These are phyloP conservation scores for Stemphylium lycopersici DNA, from an alignment of 2,329 filamentous ascomycete genomes.

Conservation along the genomic window DNA sequence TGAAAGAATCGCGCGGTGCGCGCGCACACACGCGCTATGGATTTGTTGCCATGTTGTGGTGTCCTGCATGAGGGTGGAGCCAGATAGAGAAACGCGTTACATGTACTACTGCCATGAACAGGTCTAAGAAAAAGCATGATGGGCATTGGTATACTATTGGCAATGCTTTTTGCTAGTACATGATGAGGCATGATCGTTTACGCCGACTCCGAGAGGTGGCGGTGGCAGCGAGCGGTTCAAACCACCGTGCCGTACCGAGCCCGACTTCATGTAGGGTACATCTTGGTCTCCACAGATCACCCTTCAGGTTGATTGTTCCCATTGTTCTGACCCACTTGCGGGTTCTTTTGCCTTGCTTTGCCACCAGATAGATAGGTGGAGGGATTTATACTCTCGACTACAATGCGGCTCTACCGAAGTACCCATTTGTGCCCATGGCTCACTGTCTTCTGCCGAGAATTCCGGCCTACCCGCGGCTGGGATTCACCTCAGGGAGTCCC, in stretches of 20 bases:
- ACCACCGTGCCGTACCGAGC: slow-evolving; percentile 17
- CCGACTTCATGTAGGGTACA: slow-evolving; percentile 10
- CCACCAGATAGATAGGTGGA: neutral
- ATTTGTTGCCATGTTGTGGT: neutral
- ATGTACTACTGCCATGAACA: neutral
- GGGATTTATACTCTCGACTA: neutral
- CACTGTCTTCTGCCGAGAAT: neutral
- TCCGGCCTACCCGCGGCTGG: neutral
- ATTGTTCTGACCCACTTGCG: neutral
- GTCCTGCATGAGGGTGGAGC: neutral
- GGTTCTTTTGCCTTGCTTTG: slow-evolving; percentile 1
- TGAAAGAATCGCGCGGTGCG: neutral
- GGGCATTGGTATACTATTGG: neutral
- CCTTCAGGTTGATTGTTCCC: neutral
- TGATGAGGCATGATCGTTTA: neutral
- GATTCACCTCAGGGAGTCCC: neutral
- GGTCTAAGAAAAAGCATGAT: neutral
- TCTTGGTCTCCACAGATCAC: slow-evolving; percentile 5
- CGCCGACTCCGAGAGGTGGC: neutral
- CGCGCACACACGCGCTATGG: neutral
- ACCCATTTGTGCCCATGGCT: neutral
- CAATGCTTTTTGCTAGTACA: neutral
- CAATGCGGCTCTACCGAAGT: neutral
- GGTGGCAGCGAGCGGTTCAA: slow-evolving; percentile 9
- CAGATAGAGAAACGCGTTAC: neutral